phyloP scores from a whole-genome alignment of 441 rosid genomes.

The Omphalea diandra region DNA sequence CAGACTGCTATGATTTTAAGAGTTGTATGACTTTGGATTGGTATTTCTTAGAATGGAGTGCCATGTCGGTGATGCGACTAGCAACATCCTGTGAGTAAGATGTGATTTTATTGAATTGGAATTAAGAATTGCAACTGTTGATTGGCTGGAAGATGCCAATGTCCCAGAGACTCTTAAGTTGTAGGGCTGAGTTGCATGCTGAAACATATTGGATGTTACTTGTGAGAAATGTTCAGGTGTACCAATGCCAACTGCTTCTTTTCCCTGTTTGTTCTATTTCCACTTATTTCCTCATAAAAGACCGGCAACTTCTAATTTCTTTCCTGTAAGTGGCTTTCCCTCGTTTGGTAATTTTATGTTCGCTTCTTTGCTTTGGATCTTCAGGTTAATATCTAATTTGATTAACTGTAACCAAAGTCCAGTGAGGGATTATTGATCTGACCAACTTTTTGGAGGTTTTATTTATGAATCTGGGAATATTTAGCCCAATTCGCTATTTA shows the following conservation, averaged over 20 bases:
- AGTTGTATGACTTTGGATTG: not conserved
- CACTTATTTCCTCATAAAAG: not conserved
- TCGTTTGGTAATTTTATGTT: not conserved
- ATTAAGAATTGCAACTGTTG: not conserved
- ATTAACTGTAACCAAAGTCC: not conserved
- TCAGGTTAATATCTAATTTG: not conserved
- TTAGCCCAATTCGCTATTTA: not conserved
- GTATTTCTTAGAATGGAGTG: too few relatives aligned
- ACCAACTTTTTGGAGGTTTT: not conserved
- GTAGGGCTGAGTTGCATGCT: not conserved
- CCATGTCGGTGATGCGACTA: not conserved
- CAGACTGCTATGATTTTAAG: not conserved
- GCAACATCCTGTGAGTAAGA: not conserved
- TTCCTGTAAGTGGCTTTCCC: not conserved
- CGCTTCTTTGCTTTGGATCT: not conserved
- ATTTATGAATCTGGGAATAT: not conserved
- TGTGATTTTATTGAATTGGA: not conserved
- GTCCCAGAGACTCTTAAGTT: not conserved
- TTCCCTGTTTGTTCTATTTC: not conserved
- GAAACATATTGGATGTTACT: not conserved
- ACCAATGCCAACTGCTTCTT: not conserved
- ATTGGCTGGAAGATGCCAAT: not conserved
- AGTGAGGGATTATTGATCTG: not conserved
- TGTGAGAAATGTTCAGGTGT: not conserved
- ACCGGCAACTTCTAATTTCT: not conserved